phyloP scores from a whole-genome alignment of 2,329 filamentous ascomycete species.

The Pseudogymnoascus sp. region DNA sequence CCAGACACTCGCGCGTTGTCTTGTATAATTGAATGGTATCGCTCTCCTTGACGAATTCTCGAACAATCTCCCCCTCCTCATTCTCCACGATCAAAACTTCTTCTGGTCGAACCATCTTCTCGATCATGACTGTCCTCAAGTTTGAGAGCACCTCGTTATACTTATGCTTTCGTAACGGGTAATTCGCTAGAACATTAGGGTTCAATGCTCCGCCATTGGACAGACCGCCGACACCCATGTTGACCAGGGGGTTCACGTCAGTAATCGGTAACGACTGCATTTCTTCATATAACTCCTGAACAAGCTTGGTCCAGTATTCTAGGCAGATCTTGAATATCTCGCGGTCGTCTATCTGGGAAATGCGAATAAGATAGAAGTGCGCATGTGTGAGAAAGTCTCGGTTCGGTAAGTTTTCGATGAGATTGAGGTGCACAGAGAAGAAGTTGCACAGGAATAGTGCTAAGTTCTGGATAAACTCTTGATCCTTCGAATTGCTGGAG shows the following conservation, averaged over 20 bases:
- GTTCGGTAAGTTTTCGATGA: slow-evolving; percentile 94
- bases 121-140: slow-evolving; percentile 94
- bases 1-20: slow-evolving; percentile 91
- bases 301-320: slow-evolving; percentile 98
- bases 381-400: slow-evolving; percentile 89
- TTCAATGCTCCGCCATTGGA: slow-evolving; percentile 78
- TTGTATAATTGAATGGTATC: slow-evolving; percentile 99
- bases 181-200: slow-evolving; percentile 74
- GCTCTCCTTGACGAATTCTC: slow-evolving; percentile 98
- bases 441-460: slow-evolving; percentile 96
- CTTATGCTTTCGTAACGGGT: slow-evolving; percentile 94
- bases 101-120: slow-evolving; percentile 98
- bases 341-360: slow-evolving; percentile 96
- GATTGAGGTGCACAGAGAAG: slow-evolving; percentile 82
- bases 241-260: slow-evolving; percentile 82
- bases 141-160: slow-evolving; percentile 92
- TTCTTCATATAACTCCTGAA: slow-evolving; percentile 96
- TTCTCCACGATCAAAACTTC: slow-evolving; percentile 99
- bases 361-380: slow-evolving; percentile 95
- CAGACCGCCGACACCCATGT: slow-evolving; percentile 61
- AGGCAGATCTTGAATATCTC: slow-evolving; percentile 99
- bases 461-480: slow-evolving; percentile 95
- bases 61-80: slow-evolving; percentile 96
- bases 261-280: slow-evolving; percentile 95
- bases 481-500: slow-evolving; percentile 82